These are phyloP conservation scores for Nemania sp. DNA, from an alignment of 2,329 filamentous ascomycete genomes.

Conservation along the genomic window DNA sequence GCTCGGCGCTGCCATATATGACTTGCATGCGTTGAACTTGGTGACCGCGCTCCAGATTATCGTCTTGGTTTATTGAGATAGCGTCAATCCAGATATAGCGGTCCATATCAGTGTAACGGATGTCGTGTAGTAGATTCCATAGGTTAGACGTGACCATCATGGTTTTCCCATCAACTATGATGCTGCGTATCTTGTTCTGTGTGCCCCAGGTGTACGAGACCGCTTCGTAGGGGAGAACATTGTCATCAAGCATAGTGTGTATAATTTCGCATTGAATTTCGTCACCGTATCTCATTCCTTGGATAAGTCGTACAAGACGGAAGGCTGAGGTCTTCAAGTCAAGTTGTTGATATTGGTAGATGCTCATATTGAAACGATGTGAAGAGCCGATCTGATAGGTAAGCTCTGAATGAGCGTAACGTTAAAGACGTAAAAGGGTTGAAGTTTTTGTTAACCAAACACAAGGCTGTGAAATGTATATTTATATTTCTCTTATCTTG, in stretches of 20 bases:
- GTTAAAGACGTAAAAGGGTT: not conserved
- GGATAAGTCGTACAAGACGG: constrained; percentile 14
- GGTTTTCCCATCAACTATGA: not conserved
- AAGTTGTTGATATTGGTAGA: constrained; percentile 11
- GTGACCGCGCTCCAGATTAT: constrained; percentile 12
- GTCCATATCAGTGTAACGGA: not conserved
- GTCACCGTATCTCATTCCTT: not conserved
- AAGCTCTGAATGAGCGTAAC: too few species aligned
- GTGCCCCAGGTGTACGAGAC: constrained; percentile 23
- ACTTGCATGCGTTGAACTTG: constrained; percentile 21
- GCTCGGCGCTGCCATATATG: constrained; percentile 16
- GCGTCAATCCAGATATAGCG: constrained; percentile 25
- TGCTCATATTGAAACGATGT: not conserved
- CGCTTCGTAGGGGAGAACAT: constrained; percentile 21
- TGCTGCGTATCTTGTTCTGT: not conserved
- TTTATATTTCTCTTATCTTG: too few species aligned
- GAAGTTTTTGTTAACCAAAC: not conserved
- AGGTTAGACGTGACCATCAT: constrained; percentile 17
- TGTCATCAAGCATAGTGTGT: constrained; percentile 15
- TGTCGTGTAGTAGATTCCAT: not conserved
- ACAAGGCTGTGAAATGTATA: too few species aligned
- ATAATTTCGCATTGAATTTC: constrained; percentile 17
- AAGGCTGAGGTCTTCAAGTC: constrained; percentile 19
- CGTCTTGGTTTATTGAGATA: constrained; percentile 19
- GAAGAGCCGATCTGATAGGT: too few species aligned